phyloP scores from a whole-genome alignment of 163 green algal genomes.

The Prototheca cutis region DNA sequence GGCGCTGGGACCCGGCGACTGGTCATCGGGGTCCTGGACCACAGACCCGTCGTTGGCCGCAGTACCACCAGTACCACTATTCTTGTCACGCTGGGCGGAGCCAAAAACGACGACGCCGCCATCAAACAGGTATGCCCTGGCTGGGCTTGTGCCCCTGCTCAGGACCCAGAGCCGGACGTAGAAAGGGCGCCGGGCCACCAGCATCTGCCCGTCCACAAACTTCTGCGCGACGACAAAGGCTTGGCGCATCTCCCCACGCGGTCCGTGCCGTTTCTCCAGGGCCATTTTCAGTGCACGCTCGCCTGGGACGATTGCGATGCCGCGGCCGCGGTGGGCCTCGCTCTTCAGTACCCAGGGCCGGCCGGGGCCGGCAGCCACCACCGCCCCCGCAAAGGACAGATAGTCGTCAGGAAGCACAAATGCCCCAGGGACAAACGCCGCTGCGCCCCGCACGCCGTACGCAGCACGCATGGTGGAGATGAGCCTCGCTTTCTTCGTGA shows the following conservation, averaged over 20 bases:
- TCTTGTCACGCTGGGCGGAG: background rate
- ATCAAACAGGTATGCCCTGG: conserved; percentile 41
- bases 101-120: conserved; percentile 45
- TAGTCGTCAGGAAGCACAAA: conserved; percentile 44
- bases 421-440: conserved; percentile 35
- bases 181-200: conserved; percentile 34
- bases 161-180: conserved; percentile 37
- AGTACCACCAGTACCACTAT: too few species aligned
- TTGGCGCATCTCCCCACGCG: background rate
- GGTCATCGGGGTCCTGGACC: too few species aligned
- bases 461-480: conserved; percentile 35
- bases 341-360: conserved; percentile 69
- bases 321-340: conserved; percentile 61
- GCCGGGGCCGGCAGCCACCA: background rate
- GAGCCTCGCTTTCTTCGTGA: conserved; percentile 60
- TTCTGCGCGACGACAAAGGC: conserved; percentile 52
- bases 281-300: too few species aligned
- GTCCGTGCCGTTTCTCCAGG: too few species aligned
- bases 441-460: conserved; percentile 45
- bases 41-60: too few species aligned
- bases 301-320: conserved; percentile 38
- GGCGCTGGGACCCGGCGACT: too few species aligned
- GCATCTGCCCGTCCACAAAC: conserved; percentile 53
- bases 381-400: conserved; percentile 21
- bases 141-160: conserved; percentile 16